These are phyloP conservation scores for Kluyveromyces lactis DNA, from an alignment of 805 yeast species.

Conservation along the genomic window DNA sequence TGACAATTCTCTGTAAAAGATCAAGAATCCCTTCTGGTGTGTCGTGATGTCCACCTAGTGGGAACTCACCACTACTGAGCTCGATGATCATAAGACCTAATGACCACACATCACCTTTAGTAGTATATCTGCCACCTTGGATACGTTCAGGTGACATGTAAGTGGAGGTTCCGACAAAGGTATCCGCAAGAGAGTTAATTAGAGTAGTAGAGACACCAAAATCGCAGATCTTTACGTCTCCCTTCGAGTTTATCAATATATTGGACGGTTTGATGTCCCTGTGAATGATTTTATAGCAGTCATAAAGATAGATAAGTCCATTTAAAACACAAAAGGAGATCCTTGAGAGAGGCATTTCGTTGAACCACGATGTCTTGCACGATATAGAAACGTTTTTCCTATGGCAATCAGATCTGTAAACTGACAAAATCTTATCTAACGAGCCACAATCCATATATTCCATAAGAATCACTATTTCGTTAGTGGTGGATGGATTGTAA, in stretches of 20 bases:
- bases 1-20: constrained; percentile 83
- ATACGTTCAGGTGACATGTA: constrained; percentile 98
- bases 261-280: constrained; percentile 95
- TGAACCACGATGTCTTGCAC: constrained; percentile 23
- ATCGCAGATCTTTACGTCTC: constrained; percentile 87
- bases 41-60: constrained; percentile 55
- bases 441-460: constrained; percentile 96
- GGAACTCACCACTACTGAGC: constrained; percentile 75
- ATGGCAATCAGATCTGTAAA: constrained; percentile 44
- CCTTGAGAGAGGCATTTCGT: constrained; percentile 57
- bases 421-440: constrained; percentile 63
- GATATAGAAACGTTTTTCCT: constrained; percentile 11
- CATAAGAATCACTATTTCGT: constrained; percentile 84
- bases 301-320: constrained; percentile 76
- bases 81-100: constrained; percentile 86
- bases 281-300: constrained; percentile 81
- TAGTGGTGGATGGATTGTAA: constrained; percentile 40
- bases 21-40: constrained; percentile 85
- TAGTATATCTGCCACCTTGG: constrained; percentile 87
- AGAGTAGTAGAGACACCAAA: constrained; percentile 93
- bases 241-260: constrained; percentile 77
- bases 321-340: constrained; percentile 68
- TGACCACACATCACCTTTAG: constrained; percentile 98
- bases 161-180: constrained; percentile 96
- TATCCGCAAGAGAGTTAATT: constrained; percentile 90